Conservation (phyloP, 805 yeast genomes). For the Saturnispora hagleri region DNA sequence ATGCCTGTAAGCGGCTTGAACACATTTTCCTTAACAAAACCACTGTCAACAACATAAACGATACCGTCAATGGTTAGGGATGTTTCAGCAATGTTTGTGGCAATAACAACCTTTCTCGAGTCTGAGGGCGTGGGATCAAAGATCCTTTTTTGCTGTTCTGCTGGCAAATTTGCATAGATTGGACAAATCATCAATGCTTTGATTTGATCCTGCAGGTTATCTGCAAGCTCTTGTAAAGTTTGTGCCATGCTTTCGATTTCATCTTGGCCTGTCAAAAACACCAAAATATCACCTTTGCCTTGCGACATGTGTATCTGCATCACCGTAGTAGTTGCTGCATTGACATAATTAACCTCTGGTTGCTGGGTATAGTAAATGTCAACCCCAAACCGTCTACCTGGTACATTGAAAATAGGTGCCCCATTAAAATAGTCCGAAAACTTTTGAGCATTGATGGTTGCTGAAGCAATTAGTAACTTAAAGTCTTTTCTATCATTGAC, state of each 20-base stretch:
- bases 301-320: slow-evolving; percentile 76
- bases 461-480: slow-evolving; percentile 77
- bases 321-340: slow-evolving; percentile 81
- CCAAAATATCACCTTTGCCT: slow-evolving; percentile 74
- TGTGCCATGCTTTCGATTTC: slow-evolving; percentile 84
- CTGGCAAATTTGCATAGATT: slow-evolving; percentile 84
- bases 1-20: slow-evolving; percentile 83
- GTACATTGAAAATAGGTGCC: slow-evolving; percentile 83
- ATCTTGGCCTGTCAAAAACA: slow-evolving; percentile 92
- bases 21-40: slow-evolving; percentile 86
- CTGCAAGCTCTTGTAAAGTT: slow-evolving; percentile 53
- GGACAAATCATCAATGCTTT: slow-evolving; percentile 68
- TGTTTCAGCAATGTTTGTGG: slow-evolving; percentile 96
- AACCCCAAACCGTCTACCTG: slow-evolving; percentile 92
- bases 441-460: slow-evolving; percentile 85
- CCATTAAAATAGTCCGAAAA: slow-evolving; percentile 73
- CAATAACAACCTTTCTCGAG: slow-evolving; percentile 78
- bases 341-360: slow-evolving; percentile 86
- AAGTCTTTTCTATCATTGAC: slow-evolving; percentile 56
- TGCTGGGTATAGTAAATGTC: slow-evolving; percentile 72
- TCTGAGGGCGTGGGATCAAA: slow-evolving; percentile 81
- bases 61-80: slow-evolving; percentile 96
- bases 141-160: slow-evolving; percentile 70
- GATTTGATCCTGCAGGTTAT: slow-evolving; percentile 45
- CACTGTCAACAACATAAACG: slow-evolving; percentile 88